Conservation (phyloP, 202 grass and related monocot genomes). For the Bolboschoenoplectus hybrid region DNA sequence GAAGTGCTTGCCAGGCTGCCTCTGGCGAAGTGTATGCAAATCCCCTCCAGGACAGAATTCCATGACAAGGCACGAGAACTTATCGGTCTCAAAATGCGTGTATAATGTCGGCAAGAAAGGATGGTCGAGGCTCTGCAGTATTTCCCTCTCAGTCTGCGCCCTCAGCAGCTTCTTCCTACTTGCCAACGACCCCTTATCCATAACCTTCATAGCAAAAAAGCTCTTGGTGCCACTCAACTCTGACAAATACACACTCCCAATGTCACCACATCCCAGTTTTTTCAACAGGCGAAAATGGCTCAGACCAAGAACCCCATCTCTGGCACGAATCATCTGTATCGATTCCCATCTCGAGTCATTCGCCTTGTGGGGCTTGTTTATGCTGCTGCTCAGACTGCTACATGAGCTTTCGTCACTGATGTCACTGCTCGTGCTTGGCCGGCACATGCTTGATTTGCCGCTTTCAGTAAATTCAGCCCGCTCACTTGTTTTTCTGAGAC, state of each 20-base stretch:
- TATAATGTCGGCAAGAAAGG: conserved; percentile 91
- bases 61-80: conserved; percentile 95
- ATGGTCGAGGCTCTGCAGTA: conserved; percentile 87
- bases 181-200: conserved; percentile 84
- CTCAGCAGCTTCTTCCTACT: conserved; percentile 91
- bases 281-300: conserved; percentile 74
- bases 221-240: conserved; percentile 76
- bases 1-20: conserved; percentile 78
- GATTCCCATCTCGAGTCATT: conserved; percentile 89
- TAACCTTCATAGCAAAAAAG: conserved; percentile 93
- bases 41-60: conserved; percentile 90
- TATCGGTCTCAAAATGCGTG: conserved; percentile 93
- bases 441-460: conserved; percentile 78
- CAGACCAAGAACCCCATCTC: conserved; percentile 62
- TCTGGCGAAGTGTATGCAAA: conserved; percentile 83
- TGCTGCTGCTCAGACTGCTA: conserved; percentile 75
- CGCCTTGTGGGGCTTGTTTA: conserved; percentile 77
- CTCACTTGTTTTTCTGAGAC: conserved; percentile 56
- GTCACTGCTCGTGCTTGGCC: conserved; percentile 62
- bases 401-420: conserved; percentile 75
- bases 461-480: conserved; percentile 61
- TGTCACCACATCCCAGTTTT: conserved; percentile 69
- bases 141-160: conserved; percentile 87
- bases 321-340: conserved; percentile 61
- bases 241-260: conserved; percentile 69